Conservation (phyloP, 176 grass and related monocot species). For the Avena atlantica region DNA sequence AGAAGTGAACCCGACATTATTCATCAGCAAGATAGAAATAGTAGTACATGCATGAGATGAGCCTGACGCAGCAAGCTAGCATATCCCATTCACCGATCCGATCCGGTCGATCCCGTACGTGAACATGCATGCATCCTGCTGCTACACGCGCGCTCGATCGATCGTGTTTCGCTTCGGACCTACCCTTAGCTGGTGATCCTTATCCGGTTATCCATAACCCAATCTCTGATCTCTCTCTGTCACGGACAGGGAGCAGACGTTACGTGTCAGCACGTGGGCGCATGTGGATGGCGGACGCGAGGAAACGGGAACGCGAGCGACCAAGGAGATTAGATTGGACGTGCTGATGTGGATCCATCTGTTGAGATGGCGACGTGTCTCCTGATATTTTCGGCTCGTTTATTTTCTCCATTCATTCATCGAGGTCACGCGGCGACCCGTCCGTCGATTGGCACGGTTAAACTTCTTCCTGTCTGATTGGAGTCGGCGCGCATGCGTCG, state of each 20-base stretch:
- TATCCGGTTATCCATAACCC: neutral
- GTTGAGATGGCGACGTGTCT: constrained; percentile 2
- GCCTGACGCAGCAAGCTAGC: neutral
- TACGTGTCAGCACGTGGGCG: constrained; percentile 13
- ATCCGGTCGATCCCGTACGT: neutral
- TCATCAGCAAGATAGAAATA: no score
- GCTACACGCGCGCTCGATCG: no score
- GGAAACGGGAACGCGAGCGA: constrained; percentile 14
- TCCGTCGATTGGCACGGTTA: neutral
- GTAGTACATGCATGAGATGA: no score
- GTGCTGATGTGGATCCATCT: constrained; percentile 6
- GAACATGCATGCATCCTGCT: neutral
- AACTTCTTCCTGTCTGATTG: neutral
- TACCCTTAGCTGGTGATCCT: neutral
- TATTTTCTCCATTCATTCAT: neutral
- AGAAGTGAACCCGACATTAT: no score
- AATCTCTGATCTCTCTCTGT: neutral
- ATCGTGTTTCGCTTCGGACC: neutral
- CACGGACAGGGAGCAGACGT: neutral
- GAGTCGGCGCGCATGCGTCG: neutral
- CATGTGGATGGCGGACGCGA: constrained; percentile 22
- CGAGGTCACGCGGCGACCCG: neutral
- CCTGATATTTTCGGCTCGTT: neutral
- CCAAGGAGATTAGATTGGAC: neutral
- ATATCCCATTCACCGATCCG: neutral